These are phyloP conservation scores for Trichosporon ovoides DNA, from an alignment of 1,284 basidiomycete genomes.

Conservation along the genomic window DNA sequence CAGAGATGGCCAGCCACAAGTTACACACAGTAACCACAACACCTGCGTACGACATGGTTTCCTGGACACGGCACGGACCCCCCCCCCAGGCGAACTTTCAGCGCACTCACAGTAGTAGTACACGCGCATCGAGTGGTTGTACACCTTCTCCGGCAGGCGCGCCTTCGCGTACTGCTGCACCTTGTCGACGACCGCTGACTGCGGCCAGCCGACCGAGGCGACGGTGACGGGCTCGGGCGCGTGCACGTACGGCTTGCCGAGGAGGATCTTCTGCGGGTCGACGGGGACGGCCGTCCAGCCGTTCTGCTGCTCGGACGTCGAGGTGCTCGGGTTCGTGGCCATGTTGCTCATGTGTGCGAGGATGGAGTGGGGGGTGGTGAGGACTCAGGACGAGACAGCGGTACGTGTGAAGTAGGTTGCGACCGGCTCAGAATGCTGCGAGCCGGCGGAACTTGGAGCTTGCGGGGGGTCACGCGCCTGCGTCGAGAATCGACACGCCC, in stretches of 20 bases:
- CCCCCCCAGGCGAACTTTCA: no score
- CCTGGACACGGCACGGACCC: background rate
- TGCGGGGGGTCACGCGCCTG: no score
- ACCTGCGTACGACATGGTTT: no score
- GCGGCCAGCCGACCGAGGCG: constrained; percentile 9
- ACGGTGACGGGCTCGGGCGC: background rate
- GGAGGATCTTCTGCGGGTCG: constrained; percentile 1
- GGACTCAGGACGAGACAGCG: no score
- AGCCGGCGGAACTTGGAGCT: no score
- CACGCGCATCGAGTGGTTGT: constrained; percentile 55
- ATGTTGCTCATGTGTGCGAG: background rate
- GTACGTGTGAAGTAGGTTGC: no score
- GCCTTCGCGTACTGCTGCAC: constrained; percentile 17
- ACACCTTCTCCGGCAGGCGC: constrained; percentile 53
- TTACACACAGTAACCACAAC: no score
- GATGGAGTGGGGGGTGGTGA: no score
- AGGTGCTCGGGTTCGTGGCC: background rate
- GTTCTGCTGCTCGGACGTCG: background rate
- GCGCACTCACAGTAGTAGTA: constrained; percentile 36
- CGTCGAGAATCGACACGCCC: no score
- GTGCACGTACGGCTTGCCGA: background rate
- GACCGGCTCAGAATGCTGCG: no score
- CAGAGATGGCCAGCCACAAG: no score
- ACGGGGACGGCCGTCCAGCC: constrained; percentile 12
- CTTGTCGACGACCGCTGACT: constrained; percentile 14